Evolutionary conservation across 2,329 filamentous ascomycete genomes (phyloP).

Genomic region (Drechslerella stenobrocha): DNA sequence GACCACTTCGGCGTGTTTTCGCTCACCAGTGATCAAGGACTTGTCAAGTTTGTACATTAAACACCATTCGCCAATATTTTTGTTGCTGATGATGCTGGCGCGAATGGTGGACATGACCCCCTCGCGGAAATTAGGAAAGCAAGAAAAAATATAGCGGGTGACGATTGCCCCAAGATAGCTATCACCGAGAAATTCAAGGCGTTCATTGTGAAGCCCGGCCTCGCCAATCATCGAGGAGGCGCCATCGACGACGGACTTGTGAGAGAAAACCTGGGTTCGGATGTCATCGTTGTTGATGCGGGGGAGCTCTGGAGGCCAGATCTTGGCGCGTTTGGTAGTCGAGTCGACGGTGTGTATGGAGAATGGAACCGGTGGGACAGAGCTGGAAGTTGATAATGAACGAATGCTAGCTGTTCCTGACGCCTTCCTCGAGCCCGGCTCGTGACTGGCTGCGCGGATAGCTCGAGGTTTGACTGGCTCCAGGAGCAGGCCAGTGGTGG

Average conservation of each 20-base stretch:
- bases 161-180: slow-evolving; percentile 52
- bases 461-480: slow-evolving; percentile 23
- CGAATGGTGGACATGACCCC: slow-evolving; percentile 51
- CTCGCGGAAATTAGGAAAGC: slow-evolving; percentile 51
- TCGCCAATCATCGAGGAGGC: slow-evolving; percentile 50
- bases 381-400: slow-evolving; percentile 27
- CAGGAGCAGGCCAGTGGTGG: slow-evolving; percentile 26
- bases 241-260: slow-evolving; percentile 51
- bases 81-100: slow-evolving; percentile 51
- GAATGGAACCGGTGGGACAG: slow-evolving; percentile 39
- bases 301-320: slow-evolving; percentile 52
- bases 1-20: slow-evolving; percentile 36
- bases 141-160: slow-evolving; percentile 51
- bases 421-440: slow-evolving; percentile 20
- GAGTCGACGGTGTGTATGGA: slow-evolving; percentile 27
- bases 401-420: slow-evolving; percentile 31
- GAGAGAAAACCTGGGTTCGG: slow-evolving; percentile 52
- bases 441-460: slow-evolving; percentile 4
- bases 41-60: slow-evolving; percentile 64
- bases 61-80: slow-evolving; percentile 50
- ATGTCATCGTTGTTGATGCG: slow-evolving; percentile 49
- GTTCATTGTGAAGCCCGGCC: slow-evolving; percentile 51
- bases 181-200: slow-evolving; percentile 53
- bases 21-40: slow-evolving; percentile 57
- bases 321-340: slow-evolving; percentile 40